A percentile compares a stretch with the other conserved stretches of the same genome.
Evolutionary conservation across 2,329 filamentous ascomycete species (phyloP).

Genomic region (Colletotrichum sp.): DNA sequence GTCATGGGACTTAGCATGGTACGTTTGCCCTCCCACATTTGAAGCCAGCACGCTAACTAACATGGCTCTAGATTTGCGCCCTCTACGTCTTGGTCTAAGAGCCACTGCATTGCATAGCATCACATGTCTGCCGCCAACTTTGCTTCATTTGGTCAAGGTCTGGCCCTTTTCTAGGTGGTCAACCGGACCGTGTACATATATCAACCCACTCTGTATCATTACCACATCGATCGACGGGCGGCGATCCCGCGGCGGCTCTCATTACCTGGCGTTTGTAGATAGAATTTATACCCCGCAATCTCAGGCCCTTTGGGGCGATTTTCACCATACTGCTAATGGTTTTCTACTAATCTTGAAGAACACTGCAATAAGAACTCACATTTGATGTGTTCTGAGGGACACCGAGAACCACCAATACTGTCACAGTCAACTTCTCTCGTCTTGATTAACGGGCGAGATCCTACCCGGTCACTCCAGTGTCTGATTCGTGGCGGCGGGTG

Average conservation of each 20-base stretch:
- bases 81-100: conserved; percentile 55
- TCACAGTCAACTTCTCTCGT: too few relatives aligned
- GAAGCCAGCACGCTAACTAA: conserved; percentile 20
- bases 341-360: too few relatives aligned
- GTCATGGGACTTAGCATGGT: conserved; percentile 84
- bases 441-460: too few relatives aligned
- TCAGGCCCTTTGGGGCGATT: neutral
- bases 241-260: neutral
- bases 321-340: neutral
- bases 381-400: too few relatives aligned
- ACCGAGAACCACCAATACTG: too few relatives aligned
- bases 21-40: conserved; percentile 35
- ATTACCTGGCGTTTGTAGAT: conserved; percentile 11
- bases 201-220: neutral
- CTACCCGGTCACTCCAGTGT: too few relatives aligned
- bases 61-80: conserved; percentile 50
- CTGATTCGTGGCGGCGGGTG: too few relatives aligned
- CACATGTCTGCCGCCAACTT: neutral
- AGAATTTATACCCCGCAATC: conserved; percentile 10
- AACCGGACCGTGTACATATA: neutral
- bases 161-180: neutral
- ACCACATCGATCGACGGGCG: neutral
- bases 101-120: neutral
- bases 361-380: too few relatives aligned
- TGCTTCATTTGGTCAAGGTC: neutral